Evolutionary conservation across 2,329 filamentous ascomycete genomes (phyloP), one percentile per base, ranked within the genome.

Genomic region (Neofusicoccum sp.): DNA sequence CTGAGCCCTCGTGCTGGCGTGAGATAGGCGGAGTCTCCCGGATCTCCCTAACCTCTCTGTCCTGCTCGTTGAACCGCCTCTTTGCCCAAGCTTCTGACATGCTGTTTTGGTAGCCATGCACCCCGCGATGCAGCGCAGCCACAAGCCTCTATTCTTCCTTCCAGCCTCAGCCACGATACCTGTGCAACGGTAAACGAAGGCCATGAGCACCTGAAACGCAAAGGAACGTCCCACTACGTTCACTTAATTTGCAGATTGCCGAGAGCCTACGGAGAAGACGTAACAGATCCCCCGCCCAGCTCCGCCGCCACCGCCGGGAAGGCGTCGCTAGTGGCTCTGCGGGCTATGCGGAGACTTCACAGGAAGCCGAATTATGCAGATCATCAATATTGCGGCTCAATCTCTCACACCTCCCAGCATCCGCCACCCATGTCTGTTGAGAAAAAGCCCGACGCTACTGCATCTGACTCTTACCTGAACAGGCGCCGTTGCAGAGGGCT

Each of bases 331-430:
- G 51, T 56, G 51, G 34, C 12, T 40, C 4, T 40, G 5, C 14
- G 16, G 45, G 45, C 45, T 26, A 48, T 6, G 48, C 34, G 24
- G 36, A 54, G 49, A 40, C 34, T n/a, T n/a, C n/a, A 20, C 33
- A 6, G 31, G 16, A 16, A 30, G 33, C 4, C 44, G 16, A n/a
- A 24, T n/a, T 26, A 56, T 33, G 51, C 51, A 43, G 51, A 56
- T 56, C 51, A 31, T 56, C 51, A 56, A 56, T 56, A 56, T 43
- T 56, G 51, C 51, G 51, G 51, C 51, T 56, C 51, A 41, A 30
- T 33, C 51, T 56, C 34, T 8, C 36, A 16, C 51, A 31, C 49
- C 49, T 30, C 36, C 34, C 47, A 38, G 45, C 33, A 40, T 6
- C 33, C 33, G 12, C n/a, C n/a, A n/a, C 28, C 36, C 49, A 54